Evolutionary conservation across 1,139 yeast species (phyloP), one percentile per base, ranked within the genome.

Genomic region (Geotrichum bryndzae): DNA sequence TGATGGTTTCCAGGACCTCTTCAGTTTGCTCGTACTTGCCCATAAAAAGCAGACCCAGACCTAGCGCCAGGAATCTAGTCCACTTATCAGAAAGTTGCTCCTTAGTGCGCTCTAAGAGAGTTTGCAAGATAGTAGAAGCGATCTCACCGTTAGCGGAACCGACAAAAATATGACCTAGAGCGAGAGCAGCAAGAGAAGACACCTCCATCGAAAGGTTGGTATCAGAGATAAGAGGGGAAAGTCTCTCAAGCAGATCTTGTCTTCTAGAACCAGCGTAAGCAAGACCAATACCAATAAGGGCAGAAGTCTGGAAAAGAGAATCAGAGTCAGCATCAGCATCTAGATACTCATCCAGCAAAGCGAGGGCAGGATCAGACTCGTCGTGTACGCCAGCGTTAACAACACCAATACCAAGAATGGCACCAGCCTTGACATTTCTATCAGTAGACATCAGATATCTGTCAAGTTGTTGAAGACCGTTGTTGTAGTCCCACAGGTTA

Each of bases 141-240:
- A 92, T 86, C 69, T 92, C 97, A 65, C 97, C 97, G 73, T 94
- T 88, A 71, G 96, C 91, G 10, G 97, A 88, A 61, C 99, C 99
- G 56, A 94, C 98, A 74, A 89, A 94, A 1, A 91, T 88, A 72
- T 92, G 96, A 59, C 99, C 97, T 68, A 95, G 81, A 2, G 98
- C 90, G 67, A 95, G 82, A 0, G 97, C 95, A 3, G 99, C 95
- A 68, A 92, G 79, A 13, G 95, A 84, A 38, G 95, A 85, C 25
- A 88, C 82, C 75, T 94, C 97, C 72, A 94, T 80, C 22, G 92
- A 81, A 46, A 83, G 79, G 31, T 85, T 86, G 45, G 87, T 78
- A 72, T 91, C 96, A n/a, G 92, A 84, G 11, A 94, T 89, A 59
- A 92, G 78, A n/a, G 98, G 97, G 65, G 88, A 79, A 64, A 94